A percentile compares a stretch with the other conserved stretches of the same genome.
phyloP scores from a whole-genome alignment of 495 filamentous ascomycete genomes.

The Cercophora sp. region DNA sequence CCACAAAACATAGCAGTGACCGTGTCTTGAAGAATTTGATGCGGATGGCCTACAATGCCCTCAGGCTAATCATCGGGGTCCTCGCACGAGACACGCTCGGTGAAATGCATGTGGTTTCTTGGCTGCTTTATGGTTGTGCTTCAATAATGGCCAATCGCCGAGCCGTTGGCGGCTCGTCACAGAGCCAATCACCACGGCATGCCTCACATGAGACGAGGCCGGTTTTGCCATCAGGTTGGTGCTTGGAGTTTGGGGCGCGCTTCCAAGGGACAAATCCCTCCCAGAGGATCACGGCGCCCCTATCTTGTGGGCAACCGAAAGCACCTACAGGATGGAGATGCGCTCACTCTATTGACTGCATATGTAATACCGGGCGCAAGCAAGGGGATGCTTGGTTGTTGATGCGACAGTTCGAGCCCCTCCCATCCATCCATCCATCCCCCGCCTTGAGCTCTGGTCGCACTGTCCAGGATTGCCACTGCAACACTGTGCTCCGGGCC shows the following conservation, averaged over 20 bases:
- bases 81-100: neutral
- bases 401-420: constrained; percentile 6
- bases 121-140: neutral
- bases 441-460: constrained; percentile 2
- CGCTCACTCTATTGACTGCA: neutral
- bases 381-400: neutral
- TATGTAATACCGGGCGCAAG: neutral
- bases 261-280: neutral
- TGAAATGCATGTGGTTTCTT: neutral
- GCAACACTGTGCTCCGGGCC: neutral
- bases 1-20: too few relatives aligned
- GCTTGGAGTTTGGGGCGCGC: neutral
- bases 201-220: constrained; percentile 10
- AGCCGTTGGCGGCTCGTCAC: constrained; percentile 5
- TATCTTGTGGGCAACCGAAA: neutral
- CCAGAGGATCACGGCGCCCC: too few relatives aligned
- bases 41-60: too few relatives aligned
- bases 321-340: too few relatives aligned
- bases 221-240: constrained; percentile 9
- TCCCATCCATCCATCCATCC: too few relatives aligned
- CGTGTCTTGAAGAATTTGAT: too few relatives aligned
- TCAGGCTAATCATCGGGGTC: neutral
- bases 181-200: neutral
- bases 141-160: neutral
- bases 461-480: neutral